A percentile compares a stretch with the other conserved stretches of the same genome.
Conservation (phyloP, 768 basidiomycete species). For the Cantharellus anzutake region DNA sequence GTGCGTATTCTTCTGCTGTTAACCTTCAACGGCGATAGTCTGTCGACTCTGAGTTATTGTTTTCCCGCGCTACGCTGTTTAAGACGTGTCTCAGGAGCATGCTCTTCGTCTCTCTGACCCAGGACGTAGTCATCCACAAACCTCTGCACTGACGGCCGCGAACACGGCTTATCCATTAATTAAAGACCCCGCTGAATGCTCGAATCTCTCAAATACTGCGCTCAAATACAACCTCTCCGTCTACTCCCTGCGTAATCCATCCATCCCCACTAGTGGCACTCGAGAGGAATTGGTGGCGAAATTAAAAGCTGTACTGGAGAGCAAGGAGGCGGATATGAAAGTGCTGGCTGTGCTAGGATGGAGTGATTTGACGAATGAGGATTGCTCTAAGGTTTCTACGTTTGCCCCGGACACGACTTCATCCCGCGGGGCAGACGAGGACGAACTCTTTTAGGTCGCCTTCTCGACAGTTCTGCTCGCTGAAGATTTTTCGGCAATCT, state of each 20-base stretch:
- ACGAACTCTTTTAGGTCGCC: too few relatives aligned
- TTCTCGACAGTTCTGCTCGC: too few relatives aligned
- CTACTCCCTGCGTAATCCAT: neutral
- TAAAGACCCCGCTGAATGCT: neutral
- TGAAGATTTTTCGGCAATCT: too few relatives aligned
- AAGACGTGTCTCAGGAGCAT: neutral
- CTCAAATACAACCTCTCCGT: neutral
- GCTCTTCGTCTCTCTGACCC: neutral
- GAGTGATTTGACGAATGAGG: neutral
- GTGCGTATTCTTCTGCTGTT: neutral
- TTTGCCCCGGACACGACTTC: too few relatives aligned
- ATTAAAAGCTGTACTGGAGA: neutral
- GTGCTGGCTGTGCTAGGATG: neutral
- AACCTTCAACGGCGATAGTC: neutral
- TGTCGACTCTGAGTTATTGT: neutral
- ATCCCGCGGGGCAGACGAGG: too few relatives aligned
- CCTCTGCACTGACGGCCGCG: too few relatives aligned
- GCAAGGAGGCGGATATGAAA: neutral
- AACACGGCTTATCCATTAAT: neutral
- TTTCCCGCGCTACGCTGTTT: neutral
- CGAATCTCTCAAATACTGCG: neutral
- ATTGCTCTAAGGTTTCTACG: neutral
- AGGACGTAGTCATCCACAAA: too few relatives aligned
- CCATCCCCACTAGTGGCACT: neutral
- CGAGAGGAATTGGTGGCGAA: neutral